Evolutionary conservation across 257 asterid species (phyloP).

Genomic region (Solanum sitiens): DNA sequence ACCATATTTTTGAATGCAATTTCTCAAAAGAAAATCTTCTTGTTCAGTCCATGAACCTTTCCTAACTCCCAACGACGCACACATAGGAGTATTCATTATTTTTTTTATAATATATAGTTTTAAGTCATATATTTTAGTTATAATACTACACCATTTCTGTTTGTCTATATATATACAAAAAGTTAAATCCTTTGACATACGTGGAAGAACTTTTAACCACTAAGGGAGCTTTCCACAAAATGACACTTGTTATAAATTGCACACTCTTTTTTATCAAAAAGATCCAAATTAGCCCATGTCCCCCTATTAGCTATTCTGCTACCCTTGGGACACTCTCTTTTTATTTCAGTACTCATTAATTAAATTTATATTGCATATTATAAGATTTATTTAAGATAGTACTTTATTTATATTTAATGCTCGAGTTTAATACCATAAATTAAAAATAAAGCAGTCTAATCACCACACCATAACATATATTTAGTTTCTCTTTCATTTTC

Average conservation of each 20-base stretch:
- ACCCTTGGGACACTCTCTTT: background rate
- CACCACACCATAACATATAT: too few relatives aligned
- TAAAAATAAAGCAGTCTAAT: rapidly evolving
- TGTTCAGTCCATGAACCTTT: constrained; percentile 41
- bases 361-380: too few relatives aligned
- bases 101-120: background rate
- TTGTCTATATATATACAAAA: background rate
- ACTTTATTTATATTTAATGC: too few relatives aligned
- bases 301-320: background rate
- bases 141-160: background rate
- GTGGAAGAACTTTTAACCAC: background rate
- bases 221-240: background rate
- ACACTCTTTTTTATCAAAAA: background rate
- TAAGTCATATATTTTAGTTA: background rate
- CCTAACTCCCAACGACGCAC: constrained; percentile 7
- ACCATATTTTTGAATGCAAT: constrained; percentile 25
- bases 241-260: background rate
- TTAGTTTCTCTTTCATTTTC: too few relatives aligned
- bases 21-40: constrained; percentile 31
- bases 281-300: background rate
- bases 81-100: background rate
- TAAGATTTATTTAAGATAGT: too few relatives aligned
- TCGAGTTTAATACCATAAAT: too few relatives aligned
- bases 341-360: too few relatives aligned
- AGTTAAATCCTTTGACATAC: background rate